Evolutionary conservation across 176 grass and related monocot species (phyloP), one percentile per base, ranked within the genome.

Genomic region (Leersia perrieri): DNA sequence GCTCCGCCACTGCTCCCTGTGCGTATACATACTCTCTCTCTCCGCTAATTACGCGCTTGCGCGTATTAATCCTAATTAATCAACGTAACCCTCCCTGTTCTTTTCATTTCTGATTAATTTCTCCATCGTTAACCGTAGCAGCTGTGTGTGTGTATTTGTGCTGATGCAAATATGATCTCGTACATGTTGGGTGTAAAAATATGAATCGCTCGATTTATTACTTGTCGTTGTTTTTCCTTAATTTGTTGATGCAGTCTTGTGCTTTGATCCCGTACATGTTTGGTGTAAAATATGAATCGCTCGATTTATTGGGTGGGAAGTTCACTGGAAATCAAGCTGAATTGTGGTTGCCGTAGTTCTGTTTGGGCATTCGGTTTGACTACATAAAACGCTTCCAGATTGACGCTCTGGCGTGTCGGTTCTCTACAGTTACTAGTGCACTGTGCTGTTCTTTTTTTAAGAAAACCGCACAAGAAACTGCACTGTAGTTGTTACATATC

Each of bases 1-100:
- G 58, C 87, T 97, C 60, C 81, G 29, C 5, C 86, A 75, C 20
- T 97, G 89, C 72, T 90, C 94, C 27, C 69, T 78, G 91, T 97
- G 53, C 73, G 81, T 79, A 22, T n/a, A n/a, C n/a, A n/a, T n/a
- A n/a, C n/a, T n/a, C n/a, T n/a, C n/a, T n/a, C n/a, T n/a, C n/a
- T n/a, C n/a, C n/a, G n/a, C n/a, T n/a, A n/a, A n/a, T n/a, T n/a
- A n/a, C n/a, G n/a, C n/a, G n/a, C n/a, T n/a, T n/a, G n/a, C n/a
- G n/a, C n/a, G n/a, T n/a, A n/a, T n/a, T n/a, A n/a, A n/a, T n/a
- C n/a, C n/a, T n/a, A n/a, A n/a, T n/a, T n/a, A n/a, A n/a, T n/a
- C n/a, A n/a, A n/a, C n/a, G n/a, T n/a, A n/a, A n/a, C n/a, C n/a
- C n/a, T n/a, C n/a, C n/a, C n/a, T n/a, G n/a, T n/a, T n/a, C n/a